A percentile compares a stretch with the other conserved stretches of the same genome.
phyloP scores from a whole-genome alignment of 345 rosid genomes.

The Euclidium syriacum region DNA sequence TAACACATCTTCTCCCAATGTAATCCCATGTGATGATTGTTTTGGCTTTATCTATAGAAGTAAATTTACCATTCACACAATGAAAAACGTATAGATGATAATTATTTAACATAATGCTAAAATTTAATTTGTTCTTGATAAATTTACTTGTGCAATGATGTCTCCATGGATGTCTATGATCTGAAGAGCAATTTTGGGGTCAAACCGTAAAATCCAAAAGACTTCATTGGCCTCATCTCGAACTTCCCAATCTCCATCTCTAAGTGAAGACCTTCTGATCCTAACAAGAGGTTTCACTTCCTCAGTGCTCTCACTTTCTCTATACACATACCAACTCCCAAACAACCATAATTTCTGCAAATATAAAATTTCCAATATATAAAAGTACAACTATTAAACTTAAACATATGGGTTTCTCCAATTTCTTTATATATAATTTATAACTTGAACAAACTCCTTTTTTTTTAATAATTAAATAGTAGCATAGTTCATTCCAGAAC shows the following conservation, averaged over 20 bases:
- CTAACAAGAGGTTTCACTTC: conserved; percentile 25
- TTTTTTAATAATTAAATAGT: not conserved
- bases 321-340: conserved; percentile 31
- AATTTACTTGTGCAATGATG: conserved; percentile 30
- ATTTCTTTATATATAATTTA: not conserved
- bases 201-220: conserved; percentile 32
- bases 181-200: conserved; percentile 27
- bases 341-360: conserved; percentile 31
- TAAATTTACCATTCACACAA: not conserved
- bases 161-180: conserved; percentile 22
- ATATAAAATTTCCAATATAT: not conserved
- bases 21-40: conserved; percentile 43
- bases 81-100: not conserved
- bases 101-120: no score
- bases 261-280: conserved; percentile 22
- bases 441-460: not conserved
- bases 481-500: no score
- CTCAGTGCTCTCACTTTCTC: conserved; percentile 28
- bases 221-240: conserved; percentile 30
- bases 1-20: conserved; percentile 48
- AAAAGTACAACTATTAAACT: not conserved
- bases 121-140: not conserved
- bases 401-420: not conserved
- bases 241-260: conserved; percentile 35
- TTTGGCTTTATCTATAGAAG: conserved; percentile 50